These are phyloP conservation scores for Medicago arabica DNA, from an alignment of 306 rosid genomes.

Conservation along the genomic window DNA sequence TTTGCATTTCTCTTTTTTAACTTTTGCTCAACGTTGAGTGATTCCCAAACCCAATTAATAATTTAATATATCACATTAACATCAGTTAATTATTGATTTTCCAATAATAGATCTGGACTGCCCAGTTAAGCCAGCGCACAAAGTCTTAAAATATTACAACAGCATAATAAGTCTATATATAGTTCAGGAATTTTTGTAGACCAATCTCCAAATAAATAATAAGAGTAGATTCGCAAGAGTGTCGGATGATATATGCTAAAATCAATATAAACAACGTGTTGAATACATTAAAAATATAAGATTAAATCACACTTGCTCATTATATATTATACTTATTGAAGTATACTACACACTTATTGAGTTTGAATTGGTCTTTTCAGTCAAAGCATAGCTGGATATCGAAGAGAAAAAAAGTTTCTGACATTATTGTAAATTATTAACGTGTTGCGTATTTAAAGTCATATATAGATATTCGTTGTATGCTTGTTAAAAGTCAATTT, in stretches of 20 bases:
- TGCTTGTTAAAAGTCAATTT: slow-evolving; percentile 33
- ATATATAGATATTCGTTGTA: slow-evolving; percentile 4
- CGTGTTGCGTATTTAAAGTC: slow-evolving; percentile 39
- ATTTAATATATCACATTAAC: background rate
- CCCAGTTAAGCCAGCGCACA: slow-evolving; percentile 2
- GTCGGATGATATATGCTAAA: background rate
- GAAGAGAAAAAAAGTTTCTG: slow-evolving; percentile 25
- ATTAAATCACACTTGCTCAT: background rate
- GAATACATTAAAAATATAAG: slow-evolving; percentile 1
- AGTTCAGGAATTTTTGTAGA: background rate
- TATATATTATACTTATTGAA: background rate
- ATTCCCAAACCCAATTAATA: background rate
- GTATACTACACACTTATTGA: slow-evolving; percentile 22
- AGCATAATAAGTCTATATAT: background rate
- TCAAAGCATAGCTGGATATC: slow-evolving; percentile 45
- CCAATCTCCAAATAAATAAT: background rate
- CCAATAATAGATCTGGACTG: background rate
- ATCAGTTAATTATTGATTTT: background rate
- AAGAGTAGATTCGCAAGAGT: background rate
- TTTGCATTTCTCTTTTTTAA: background rate
- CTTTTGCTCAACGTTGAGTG: background rate
- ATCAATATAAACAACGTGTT: slow-evolving; percentile 3
- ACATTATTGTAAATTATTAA: slow-evolving; percentile 5
- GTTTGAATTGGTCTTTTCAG: slow-evolving; percentile 43
- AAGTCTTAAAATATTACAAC: background rate